These are phyloP conservation scores for Byssothecium circinans DNA, from an alignment of 2,329 filamentous ascomycete species.

Conservation along the genomic window DNA sequence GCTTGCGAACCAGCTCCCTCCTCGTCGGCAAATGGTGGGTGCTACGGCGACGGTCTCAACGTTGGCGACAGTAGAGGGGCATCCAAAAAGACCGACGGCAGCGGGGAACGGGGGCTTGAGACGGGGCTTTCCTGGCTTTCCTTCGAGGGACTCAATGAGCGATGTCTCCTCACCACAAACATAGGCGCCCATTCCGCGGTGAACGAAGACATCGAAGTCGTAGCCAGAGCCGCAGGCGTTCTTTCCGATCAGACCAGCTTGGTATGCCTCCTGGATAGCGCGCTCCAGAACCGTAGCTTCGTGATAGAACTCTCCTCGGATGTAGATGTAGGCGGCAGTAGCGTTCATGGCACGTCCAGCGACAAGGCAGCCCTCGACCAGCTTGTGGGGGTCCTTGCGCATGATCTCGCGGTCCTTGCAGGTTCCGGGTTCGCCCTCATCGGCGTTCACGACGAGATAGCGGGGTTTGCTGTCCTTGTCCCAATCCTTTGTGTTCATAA, in stretches of 20 bases:
- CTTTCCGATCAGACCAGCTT: slow-evolving; percentile 92
- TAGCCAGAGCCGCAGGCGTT: slow-evolving; percentile 97
- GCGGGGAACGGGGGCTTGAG: slow-evolving; percentile 98
- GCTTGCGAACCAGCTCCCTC: slow-evolving; percentile 86
- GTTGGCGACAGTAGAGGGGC: slow-evolving; percentile 96
- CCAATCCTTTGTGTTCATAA: slow-evolving; percentile 99
- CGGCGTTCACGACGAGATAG: slow-evolving; percentile 96
- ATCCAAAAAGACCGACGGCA: slow-evolving; percentile 95
- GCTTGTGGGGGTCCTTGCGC: slow-evolving; percentile 99
- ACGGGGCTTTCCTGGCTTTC: slow-evolving; percentile 97
- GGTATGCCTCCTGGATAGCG: slow-evolving; percentile 97
- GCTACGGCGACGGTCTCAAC: slow-evolving; percentile 96
- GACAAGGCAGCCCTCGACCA: slow-evolving; percentile 94
- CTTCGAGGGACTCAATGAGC: slow-evolving; percentile 95
- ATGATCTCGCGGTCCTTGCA: slow-evolving; percentile 99
- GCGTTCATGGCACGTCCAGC: slow-evolving; percentile 98
- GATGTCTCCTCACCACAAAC: slow-evolving; percentile 98
- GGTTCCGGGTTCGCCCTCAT: slow-evolving; percentile 97
- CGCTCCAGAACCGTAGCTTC: slow-evolving; percentile 91
- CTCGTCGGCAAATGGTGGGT: slow-evolving; percentile 92
- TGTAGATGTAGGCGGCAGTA: slow-evolving; percentile 98
- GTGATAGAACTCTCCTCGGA: slow-evolving; percentile 96
- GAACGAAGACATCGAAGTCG: slow-evolving; percentile 95
- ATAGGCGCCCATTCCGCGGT: slow-evolving; percentile 96
- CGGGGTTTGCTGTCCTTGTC: slow-evolving; percentile 95